A percentile compares a stretch with the other conserved stretches of the same genome.
These are phyloP conservation scores for Gymnopilus junonius DNA, from an alignment of 768 basidiomycete species.

Conservation along the genomic window DNA sequence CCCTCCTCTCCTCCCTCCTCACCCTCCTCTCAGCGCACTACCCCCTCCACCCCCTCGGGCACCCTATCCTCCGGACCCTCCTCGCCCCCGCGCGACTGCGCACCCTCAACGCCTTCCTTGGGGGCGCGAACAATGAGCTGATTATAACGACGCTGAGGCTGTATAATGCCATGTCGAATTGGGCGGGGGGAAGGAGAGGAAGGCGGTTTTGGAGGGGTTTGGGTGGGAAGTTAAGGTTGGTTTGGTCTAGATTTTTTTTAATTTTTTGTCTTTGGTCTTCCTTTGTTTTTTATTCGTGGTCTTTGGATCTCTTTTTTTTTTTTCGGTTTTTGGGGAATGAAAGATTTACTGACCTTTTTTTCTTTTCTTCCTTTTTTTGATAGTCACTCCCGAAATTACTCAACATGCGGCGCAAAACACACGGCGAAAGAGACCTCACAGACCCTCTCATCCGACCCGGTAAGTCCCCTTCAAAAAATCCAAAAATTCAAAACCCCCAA, in stretches of 20 bases:
- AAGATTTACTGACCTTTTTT: not conserved
- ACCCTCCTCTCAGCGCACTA: slow-evolving; percentile 70
- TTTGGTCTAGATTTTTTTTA: not conserved
- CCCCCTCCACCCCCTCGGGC: slow-evolving; percentile 64
- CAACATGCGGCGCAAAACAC: slow-evolving; percentile 69
- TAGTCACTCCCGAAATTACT: slow-evolving; percentile 72
- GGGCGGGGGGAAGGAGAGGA: slow-evolving; percentile 71
- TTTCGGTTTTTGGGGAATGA: too few species aligned
- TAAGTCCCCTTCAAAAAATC: slow-evolving; percentile 37
- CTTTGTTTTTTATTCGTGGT: too few species aligned
- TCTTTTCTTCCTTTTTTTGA: slow-evolving; percentile 4
- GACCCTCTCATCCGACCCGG: slow-evolving; percentile 59
- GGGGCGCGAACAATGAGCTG: slow-evolving; percentile 65
- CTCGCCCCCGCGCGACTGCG: slow-evolving; percentile 60
- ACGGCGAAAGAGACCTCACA: slow-evolving; percentile 38
- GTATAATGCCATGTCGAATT: slow-evolving; percentile 61
- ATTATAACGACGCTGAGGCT: slow-evolving; percentile 69
- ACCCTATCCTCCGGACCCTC: slow-evolving; percentile 63
- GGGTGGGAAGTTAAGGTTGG: slow-evolving; percentile 80
- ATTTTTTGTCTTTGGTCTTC: too few species aligned
- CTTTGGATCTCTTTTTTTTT: too few species aligned
- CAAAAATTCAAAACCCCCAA: too few species aligned
- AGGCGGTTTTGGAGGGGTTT: slow-evolving; percentile 66
- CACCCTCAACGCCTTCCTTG: slow-evolving; percentile 64
- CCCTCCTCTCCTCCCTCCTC: slow-evolving; percentile 63